Base-by-base conservation (phyloP, 352 stramenopile species). In the Globisporangium viniferum region DNA sequence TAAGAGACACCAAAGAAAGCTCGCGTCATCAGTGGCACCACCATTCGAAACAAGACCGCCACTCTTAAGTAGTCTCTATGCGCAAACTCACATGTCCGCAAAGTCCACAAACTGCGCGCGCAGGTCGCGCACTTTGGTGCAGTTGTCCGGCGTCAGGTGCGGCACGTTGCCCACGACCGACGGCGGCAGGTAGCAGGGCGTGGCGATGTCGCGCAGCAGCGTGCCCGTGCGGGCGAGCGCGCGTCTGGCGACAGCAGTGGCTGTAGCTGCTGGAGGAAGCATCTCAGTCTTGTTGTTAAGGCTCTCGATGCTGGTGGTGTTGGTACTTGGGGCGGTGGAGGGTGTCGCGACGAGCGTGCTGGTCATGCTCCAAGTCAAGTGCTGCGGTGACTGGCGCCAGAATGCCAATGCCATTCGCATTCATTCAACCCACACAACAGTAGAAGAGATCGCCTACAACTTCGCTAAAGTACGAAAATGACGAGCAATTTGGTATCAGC, bases 71-170 rank as follows among this genome's bases (percentile, higher is more conserved):
- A 24, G 24, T 24, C 15, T 24, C 51, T 33, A 48, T 20, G 56
- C 15, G 22, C 33, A 31, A 12, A 64, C 77, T 60, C 65, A 92
- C 86, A 94, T 82, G 72, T 94, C 86, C 20, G 82, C 83, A 60
- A 81, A 91, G 72, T 90, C 82, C 31, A 94, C 68, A 22, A 88
- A 72, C 44, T 90, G 79, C 9, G 84, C 82, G 33, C 75, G 88
- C 61, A 92, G 62, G 22, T 86, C 81, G 18, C 65, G 64, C 49
- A 92, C 74, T 62, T 88, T 89, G 36, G 75, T 64, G 64, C 74
- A 82, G 44, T 91, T 94, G 71, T 94, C 86, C 72, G 83, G 84
- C 20, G 86, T 94, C 59, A 94, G 66, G 72, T 91, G 82, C 24
- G 86, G 84, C 39, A 92, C 74, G 64, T 86, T 90, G 61, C 84